Base-by-base conservation (phyloP, 176 grass and related monocot genomes). In the Avena atlantica region DNA sequence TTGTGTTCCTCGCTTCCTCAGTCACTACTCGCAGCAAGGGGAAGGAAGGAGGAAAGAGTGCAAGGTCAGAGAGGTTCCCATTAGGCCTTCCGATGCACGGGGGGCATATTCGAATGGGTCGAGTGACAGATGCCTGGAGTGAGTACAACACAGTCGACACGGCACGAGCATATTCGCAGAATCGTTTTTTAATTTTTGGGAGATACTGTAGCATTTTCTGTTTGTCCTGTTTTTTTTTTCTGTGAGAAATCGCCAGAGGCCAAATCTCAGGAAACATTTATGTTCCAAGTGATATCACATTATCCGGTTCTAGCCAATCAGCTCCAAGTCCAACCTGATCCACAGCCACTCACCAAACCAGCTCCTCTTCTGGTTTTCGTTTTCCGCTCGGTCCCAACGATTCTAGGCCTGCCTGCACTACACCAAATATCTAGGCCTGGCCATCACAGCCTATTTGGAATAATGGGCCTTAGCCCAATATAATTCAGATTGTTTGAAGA, bases 241-340 rank as follows among this genome's bases (percentile, higher is more conserved):
- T 42, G 6, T 45, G 19, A 71, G 68, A 4, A 37, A 44, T 12
- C 68, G 68, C 9, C 9, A 44, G 4, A 71, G 4, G 45, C 71
- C 71, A 29, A 52, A 76, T 52, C 48, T 9, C 3, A 9, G 13
- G 23, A 17, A 76, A 27, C 47, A 52, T 76, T 76, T 34, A 1
- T 1, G 48, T 55, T 52, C 49, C 24, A 12, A 23, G 53, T 65
- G 21, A 36, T 49, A 76, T 85, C 71, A 21, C 83, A 15, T 85
- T 85, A 85, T 85, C 71, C 58, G 12, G 4, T 76, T 52, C 37
- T 47, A 24, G 8, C 72, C 83, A 85, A 85, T 76, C 40, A 85
- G 71, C 82, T 34, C 14, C 10, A 0, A 17, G 48, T n/a, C 14
- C 20, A 47, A 24, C 12, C 0, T 20, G 56, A 65, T 24, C 61